Percentiles rank a stretch among this genome's conserved stretches.
These are phyloP conservation scores for Amaranthus tricolor DNA, from an alignment of 179 eudicot genomes.

Conservation along the genomic window DNA sequence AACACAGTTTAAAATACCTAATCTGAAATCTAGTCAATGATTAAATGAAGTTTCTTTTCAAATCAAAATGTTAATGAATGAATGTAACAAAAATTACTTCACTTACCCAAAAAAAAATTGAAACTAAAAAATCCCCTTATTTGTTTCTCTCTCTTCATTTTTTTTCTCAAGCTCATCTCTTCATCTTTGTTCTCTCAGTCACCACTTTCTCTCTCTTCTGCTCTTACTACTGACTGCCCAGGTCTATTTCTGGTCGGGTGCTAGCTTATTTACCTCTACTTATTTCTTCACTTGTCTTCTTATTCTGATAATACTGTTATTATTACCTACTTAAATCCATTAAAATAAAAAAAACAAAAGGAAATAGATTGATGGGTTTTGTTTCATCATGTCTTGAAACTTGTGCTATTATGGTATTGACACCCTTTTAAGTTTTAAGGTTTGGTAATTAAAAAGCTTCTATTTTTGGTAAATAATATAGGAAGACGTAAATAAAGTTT, in stretches of 20 bases:
- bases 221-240: conserved; percentile 36
- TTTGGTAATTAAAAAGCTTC: conserved; percentile 6
- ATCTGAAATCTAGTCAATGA: too few species aligned
- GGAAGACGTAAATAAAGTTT: not conserved
- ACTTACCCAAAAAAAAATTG: too few species aligned
- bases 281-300: not conserved
- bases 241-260: conserved; percentile 50
- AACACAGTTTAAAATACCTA: too few species aligned
- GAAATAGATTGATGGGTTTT: not conserved
- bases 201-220: conserved; percentile 28
- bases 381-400: conserved; percentile 29
- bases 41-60: too few species aligned
- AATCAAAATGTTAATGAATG: too few species aligned
- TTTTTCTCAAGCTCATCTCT: too few species aligned
- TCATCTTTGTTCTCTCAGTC: too few species aligned
- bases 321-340: not conserved
- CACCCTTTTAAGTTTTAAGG: conserved; percentile 10
- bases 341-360: too few species aligned
- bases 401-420: conserved; percentile 27
- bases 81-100: too few species aligned
- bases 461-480: conserved; percentile 10
- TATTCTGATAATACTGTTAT: not conserved
- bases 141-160: not conserved
- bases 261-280: conserved; percentile 17
- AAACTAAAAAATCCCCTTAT: not conserved